Evolutionary conservation across 768 basidiomycete genomes (phyloP).

Genomic region (Lactarius hatsudake): DNA sequence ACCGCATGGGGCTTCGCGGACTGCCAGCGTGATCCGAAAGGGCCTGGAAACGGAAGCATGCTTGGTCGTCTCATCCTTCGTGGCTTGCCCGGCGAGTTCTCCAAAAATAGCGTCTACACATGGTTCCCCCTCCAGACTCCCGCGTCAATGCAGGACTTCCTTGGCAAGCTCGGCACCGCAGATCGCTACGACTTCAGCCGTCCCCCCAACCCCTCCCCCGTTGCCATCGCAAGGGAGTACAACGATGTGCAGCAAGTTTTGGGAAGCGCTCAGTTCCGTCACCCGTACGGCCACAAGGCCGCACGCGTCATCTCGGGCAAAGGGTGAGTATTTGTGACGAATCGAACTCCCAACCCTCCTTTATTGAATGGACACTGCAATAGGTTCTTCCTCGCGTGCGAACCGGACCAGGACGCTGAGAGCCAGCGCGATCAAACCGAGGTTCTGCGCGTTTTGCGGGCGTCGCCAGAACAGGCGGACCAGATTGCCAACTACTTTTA

Average conservation of each 20-base stretch:
- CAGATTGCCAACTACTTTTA: conserved; percentile 63
- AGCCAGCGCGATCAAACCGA: conserved; percentile 46
- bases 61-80: conserved; percentile 74
- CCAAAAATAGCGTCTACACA: conserved; percentile 70
- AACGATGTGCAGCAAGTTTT: conserved; percentile 53
- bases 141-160: conserved; percentile 55
- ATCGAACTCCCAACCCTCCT: not conserved
- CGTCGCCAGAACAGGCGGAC: conserved; percentile 46
- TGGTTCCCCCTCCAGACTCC: conserved; percentile 92
- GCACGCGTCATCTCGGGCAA: conserved; percentile 52
- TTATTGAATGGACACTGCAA: not conserved
- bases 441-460: conserved; percentile 47
- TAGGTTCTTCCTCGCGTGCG: conserved; percentile 63
- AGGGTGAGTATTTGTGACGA: conserved; percentile 45
- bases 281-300: conserved; percentile 51
- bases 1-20: conserved; percentile 85
- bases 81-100: conserved; percentile 66
- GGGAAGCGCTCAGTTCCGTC: conserved; percentile 45
- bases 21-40: conserved; percentile 69
- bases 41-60: conserved; percentile 72
- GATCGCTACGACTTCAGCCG: conserved; percentile 55
- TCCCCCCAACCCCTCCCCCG: conserved; percentile 38
- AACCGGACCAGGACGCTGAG: conserved; percentile 35
- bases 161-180: conserved; percentile 53
- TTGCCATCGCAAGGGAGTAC: conserved; percentile 45